These are phyloP conservation scores for Sesbania bispinosa DNA, from an alignment of 306 rosid species.

Conservation along the genomic window DNA sequence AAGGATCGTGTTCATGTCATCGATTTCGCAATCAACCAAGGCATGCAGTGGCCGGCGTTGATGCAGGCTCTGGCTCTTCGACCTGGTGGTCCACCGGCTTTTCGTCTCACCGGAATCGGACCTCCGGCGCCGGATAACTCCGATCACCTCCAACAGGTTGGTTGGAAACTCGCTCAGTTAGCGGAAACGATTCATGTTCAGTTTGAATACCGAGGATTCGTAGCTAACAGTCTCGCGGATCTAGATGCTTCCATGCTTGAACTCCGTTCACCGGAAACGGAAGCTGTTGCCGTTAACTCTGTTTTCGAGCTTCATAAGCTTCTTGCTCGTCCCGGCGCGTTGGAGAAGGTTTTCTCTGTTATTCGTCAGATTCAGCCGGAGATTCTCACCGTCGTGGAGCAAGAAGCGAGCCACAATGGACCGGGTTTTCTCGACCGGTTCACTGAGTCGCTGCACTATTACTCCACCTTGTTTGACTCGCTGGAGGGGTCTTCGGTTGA, in stretches of 20 bases:
- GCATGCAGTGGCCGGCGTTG: constrained; percentile 98
- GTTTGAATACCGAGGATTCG: constrained; percentile 83
- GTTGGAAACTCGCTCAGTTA: constrained; percentile 85
- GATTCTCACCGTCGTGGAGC: constrained; percentile 83
- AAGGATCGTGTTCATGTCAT: constrained; percentile 76
- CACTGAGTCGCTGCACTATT: constrained; percentile 85
- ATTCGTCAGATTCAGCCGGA: constrained; percentile 73
- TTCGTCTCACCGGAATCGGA: constrained; percentile 84
- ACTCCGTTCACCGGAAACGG: constrained; percentile 56
- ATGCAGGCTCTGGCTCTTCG: constrained; percentile 88
- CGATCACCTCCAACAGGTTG: constrained; percentile 84
- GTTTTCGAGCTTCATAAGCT: constrained; percentile 80
- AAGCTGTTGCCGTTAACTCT: constrained; percentile 85
- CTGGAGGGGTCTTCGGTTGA: constrained; percentile 70
- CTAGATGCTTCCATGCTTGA: constrained; percentile 90
- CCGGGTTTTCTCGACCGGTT: constrained; percentile 69
- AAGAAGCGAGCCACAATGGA: constrained; percentile 83
- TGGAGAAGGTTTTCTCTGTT: constrained; percentile 71
- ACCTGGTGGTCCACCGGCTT: constrained; percentile 80
- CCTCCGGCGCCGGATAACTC: constrained; percentile 83
- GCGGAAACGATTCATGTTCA: constrained; percentile 71
- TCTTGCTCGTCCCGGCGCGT: constrained; percentile 72
- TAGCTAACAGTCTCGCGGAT: constrained; percentile 80
- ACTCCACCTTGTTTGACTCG: constrained; percentile 94
- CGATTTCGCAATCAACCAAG: constrained; percentile 88